phyloP scores from a whole-genome alignment of 2,329 filamentous ascomycete genomes.

The Sporothrix inflata region DNA sequence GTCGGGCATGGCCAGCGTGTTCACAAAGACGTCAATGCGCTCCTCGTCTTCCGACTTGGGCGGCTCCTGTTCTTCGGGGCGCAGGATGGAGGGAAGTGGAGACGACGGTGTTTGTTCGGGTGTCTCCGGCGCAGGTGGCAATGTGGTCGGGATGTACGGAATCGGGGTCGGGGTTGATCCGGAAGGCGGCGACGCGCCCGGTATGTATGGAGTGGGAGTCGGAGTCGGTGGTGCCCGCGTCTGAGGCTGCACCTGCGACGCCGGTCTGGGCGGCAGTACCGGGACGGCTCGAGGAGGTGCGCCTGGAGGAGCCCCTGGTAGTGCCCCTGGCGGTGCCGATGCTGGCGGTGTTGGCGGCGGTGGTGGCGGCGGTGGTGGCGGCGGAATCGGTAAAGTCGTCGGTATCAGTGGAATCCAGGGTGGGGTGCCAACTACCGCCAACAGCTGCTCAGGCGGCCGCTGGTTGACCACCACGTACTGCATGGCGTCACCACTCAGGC shows the following conservation, averaged over 20 bases:
- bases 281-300: neutral
- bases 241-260: neutral
- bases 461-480: conserved; percentile 21
- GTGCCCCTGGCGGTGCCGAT: neutral
- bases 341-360: conserved; percentile 15
- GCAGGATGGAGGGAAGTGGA: neutral
- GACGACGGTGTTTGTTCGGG: neutral
- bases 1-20: conserved; percentile 21
- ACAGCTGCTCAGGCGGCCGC: conserved; percentile 8
- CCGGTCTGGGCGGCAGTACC: neutral
- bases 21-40: conserved; percentile 20
- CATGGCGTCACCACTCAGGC: conserved; percentile 19
- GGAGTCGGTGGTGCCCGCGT: neutral
- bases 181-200: neutral
- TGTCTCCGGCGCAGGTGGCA: neutral
- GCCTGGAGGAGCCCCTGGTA: neutral
- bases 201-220: neutral
- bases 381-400: neutral
- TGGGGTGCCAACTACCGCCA: neutral
- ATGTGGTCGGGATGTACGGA: neutral
- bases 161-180: neutral
- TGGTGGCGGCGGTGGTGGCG: neutral
- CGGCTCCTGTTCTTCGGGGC: neutral
- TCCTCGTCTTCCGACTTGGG: conserved; percentile 4
- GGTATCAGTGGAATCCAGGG: neutral